Conservation (phyloP, 371 early-diverging fungal genomes). For the Mortierella sp. region DNA sequence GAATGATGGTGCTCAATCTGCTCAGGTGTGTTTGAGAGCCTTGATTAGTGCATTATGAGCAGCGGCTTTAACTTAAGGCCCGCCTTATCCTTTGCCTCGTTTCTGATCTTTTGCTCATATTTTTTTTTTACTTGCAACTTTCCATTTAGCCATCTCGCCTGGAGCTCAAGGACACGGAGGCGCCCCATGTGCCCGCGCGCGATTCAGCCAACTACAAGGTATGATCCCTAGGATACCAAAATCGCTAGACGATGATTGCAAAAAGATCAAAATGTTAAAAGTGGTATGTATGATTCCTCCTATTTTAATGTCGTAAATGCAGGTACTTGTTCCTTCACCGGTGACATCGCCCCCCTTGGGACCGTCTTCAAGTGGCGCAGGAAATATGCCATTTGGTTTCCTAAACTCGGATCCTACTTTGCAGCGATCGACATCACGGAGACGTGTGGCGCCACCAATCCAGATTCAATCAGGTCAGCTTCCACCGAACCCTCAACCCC, state of each 20-base stretch:
- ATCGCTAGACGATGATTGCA: neutral
- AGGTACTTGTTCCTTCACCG: conserved; percentile 51
- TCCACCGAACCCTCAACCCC: conserved; percentile 19
- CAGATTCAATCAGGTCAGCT: conserved; percentile 23
- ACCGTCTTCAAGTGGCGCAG: conserved; percentile 16
- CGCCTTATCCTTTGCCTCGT: neutral
- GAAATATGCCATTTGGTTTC: conserved; percentile 39
- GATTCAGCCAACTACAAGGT: conserved; percentile 57
- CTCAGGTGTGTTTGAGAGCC: conserved; percentile 38
- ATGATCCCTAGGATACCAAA: neutral
- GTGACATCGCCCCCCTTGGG: conserved; percentile 40
- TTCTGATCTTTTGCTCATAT: conserved; percentile 12
- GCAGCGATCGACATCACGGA: conserved; percentile 38
- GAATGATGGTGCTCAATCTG: conserved; percentile 12
- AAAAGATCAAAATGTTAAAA: neutral
- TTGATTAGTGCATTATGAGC: conserved; percentile 14
- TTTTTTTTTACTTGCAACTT: neutral
- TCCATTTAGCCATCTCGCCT: conserved; percentile 6
- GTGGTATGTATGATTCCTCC: neutral
- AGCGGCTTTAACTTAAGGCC: neutral
- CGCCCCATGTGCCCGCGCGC: conserved; percentile 19
- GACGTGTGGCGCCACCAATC: conserved; percentile 34
- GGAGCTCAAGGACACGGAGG: conserved; percentile 27
- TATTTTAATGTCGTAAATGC: neutral
- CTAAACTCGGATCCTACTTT: conserved; percentile 53